These are phyloP conservation scores for Fusarium xylarioides DNA, from an alignment of 2,329 filamentous ascomycete species.

Conservation along the genomic window DNA sequence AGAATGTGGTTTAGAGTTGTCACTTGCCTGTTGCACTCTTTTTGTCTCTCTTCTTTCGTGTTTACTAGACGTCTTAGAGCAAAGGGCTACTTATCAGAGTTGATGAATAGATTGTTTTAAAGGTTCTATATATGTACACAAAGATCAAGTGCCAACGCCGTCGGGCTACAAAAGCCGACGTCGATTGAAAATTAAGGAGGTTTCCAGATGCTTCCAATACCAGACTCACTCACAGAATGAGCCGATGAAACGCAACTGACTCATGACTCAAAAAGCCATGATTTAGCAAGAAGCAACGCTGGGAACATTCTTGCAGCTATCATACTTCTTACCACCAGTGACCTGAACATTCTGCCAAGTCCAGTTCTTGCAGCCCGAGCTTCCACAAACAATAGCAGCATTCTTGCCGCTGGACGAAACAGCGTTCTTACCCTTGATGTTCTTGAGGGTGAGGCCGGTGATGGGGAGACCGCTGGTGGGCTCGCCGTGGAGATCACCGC, in stretches of 20 bases:
- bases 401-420: constrained; percentile 52
- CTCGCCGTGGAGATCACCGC: constrained; percentile 54
- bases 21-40: background rate
- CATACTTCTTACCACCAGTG: constrained; percentile 58
- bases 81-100: background rate
- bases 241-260: fast-evolving
- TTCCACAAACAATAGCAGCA: constrained; percentile 64
- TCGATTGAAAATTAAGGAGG: fast-evolving
- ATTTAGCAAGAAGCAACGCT: constrained; percentile 33
- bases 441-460: constrained; percentile 54
- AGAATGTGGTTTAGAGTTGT: background rate
- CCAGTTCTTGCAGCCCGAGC: constrained; percentile 56
- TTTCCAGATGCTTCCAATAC: background rate
- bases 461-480: constrained; percentile 60
- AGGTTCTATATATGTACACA: background rate
- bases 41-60: background rate
- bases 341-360: constrained; percentile 60
- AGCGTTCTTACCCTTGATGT: constrained; percentile 51
- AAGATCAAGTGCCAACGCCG: background rate
- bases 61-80: background rate
- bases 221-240: background rate
- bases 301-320: constrained; percentile 44
- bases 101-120: background rate
- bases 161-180: fast-evolving
- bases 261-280: fast-evolving